Conservation (phyloP, 371 early-diverging fungal species). For the Mortierella sp. region DNA sequence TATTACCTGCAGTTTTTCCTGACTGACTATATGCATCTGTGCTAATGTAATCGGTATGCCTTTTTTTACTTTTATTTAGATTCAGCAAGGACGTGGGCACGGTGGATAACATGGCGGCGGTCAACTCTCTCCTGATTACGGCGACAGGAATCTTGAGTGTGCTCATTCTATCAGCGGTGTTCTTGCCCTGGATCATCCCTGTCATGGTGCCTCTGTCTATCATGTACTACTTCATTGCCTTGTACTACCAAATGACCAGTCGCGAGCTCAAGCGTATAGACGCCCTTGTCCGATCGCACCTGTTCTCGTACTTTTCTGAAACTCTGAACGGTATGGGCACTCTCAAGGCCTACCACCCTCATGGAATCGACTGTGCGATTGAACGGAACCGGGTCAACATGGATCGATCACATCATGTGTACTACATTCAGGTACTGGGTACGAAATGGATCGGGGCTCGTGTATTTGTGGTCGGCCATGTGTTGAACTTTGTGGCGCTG, state of each 20-base stretch:
- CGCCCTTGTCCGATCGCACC: constrained; percentile 65
- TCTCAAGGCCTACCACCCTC: constrained; percentile 67
- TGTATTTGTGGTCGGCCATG: constrained; percentile 16
- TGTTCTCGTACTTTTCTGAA: constrained; percentile 69
- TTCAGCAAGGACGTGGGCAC: constrained; percentile 92
- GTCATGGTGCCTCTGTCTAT: constrained; percentile 25
- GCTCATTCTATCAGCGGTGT: constrained; percentile 60
- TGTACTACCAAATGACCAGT: constrained; percentile 66
- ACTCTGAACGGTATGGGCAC: constrained; percentile 67
- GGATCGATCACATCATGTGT: constrained; percentile 42
- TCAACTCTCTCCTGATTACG: constrained; percentile 67
- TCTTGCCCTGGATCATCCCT: constrained; percentile 58
- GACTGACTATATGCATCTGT: not conserved
- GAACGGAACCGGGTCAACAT: constrained; percentile 29
- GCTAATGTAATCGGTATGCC: not conserved
- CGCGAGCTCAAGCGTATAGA: constrained; percentile 85
- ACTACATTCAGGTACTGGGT: constrained; percentile 19
- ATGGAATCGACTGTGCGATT: constrained; percentile 44
- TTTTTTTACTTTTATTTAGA: not conserved
- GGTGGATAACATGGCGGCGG: constrained; percentile 76
- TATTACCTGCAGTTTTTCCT: not conserved
- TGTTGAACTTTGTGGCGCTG: constrained; percentile 37
- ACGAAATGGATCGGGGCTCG: constrained; percentile 41
- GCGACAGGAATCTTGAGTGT: constrained; percentile 62
- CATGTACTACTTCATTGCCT: constrained; percentile 50